A percentile compares a stretch with the other conserved stretches of the same genome.
These are phyloP conservation scores for Silene vulgaris DNA, from an alignment of 179 eudicot species.

Conservation along the genomic window DNA sequence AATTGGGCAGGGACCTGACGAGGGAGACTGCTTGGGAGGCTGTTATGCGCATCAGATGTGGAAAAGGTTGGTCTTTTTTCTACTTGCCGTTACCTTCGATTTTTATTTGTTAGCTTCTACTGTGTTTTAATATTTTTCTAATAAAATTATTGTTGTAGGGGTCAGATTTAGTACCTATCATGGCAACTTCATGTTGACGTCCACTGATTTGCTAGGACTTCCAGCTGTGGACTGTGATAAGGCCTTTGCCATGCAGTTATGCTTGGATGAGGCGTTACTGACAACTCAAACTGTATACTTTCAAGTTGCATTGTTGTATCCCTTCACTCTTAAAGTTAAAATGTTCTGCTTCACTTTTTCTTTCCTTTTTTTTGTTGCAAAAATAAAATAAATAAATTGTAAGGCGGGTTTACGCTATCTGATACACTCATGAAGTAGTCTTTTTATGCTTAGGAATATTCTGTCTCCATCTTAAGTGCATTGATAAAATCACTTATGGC, in stretches of 20 bases:
- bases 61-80: constrained; percentile 56
- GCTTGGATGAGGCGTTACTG: constrained; percentile 81
- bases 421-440: neutral
- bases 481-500: neutral
- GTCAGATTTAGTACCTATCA: constrained; percentile 83
- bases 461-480: neutral
- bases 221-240: constrained; percentile 99
- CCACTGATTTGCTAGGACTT: constrained; percentile 87
- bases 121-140: neutral
- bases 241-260: constrained; percentile 84
- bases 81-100: neutral
- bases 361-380: neutral
- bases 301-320: constrained; percentile 98
- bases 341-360: neutral
- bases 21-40: constrained; percentile 99
- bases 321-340: constrained; percentile 26
- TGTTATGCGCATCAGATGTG: constrained; percentile 95
- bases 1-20: constrained; percentile 84
- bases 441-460: constrained; percentile 2
- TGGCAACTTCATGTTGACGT: constrained; percentile 94
- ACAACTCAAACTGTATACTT: constrained; percentile 71
- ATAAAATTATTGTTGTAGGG: constrained; percentile 38
- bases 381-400: neutral
- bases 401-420: neutral
- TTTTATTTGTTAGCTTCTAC: neutral